Conservation (phyloP, 2,329 filamentous ascomycete genomes). For the Pestalotiopsis sp. region DNA sequence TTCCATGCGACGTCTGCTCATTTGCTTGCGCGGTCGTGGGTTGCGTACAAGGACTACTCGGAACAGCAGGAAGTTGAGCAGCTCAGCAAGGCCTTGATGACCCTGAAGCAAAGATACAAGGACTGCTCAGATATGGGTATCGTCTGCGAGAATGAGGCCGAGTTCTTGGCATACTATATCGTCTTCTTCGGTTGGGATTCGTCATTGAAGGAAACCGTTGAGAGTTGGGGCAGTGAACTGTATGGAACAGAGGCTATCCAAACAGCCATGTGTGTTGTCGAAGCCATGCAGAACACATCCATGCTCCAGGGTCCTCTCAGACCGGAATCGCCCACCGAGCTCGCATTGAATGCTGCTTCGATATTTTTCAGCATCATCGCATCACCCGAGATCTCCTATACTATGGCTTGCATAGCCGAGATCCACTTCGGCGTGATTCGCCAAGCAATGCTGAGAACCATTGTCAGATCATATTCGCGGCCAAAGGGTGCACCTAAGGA, state of each 20-base stretch:
- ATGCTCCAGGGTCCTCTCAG: slow-evolving; percentile 60
- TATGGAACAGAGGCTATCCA: slow-evolving; percentile 63
- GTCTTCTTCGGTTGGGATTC: slow-evolving; percentile 63
- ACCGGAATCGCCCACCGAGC: slow-evolving; percentile 48
- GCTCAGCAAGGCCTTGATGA: slow-evolving; percentile 65
- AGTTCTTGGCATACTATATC: slow-evolving; percentile 68
- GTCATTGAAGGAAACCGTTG: slow-evolving; percentile 56
- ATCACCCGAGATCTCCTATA: slow-evolving; percentile 61
- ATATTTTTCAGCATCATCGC: slow-evolving; percentile 65
- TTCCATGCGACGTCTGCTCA: slow-evolving; percentile 70
- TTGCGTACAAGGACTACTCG: slow-evolving; percentile 62
- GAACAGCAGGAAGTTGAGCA: slow-evolving; percentile 71
- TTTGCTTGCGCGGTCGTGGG: slow-evolving; percentile 59
- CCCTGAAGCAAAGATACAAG: slow-evolving; percentile 67
- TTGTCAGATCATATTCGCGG: slow-evolving; percentile 58
- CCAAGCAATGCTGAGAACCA: slow-evolving; percentile 57
- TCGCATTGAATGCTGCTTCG: slow-evolving; percentile 51
- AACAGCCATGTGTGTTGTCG: slow-evolving; percentile 62
- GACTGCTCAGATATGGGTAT: slow-evolving; percentile 63
- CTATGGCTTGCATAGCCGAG: slow-evolving; percentile 71
- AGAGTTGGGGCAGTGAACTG: slow-evolving; percentile 57
- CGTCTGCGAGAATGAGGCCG: slow-evolving; percentile 62
- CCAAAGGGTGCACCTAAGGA: slow-evolving; percentile 61
- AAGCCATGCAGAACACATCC: slow-evolving; percentile 61
- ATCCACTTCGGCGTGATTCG: slow-evolving; percentile 67